These are phyloP conservation scores for Metschnikowia proteae DNA, from an alignment of 805 yeast genomes.

Conservation along the genomic window DNA sequence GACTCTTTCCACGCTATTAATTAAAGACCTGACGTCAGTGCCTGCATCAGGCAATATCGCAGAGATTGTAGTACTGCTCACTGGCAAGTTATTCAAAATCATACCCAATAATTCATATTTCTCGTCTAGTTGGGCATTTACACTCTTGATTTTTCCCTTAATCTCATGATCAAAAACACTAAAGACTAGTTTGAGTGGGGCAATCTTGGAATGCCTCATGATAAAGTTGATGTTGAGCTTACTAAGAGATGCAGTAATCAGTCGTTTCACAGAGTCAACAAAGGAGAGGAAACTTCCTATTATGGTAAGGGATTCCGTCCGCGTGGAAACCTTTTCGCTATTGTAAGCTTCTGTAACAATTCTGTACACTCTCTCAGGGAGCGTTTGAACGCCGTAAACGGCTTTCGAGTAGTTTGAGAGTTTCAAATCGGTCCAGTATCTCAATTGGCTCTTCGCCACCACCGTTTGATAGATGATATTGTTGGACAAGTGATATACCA, in stretches of 20 bases:
- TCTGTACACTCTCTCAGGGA: slow-evolving; percentile 23
- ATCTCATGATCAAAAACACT: slow-evolving; percentile 26
- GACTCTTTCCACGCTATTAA: slow-evolving; percentile 7
- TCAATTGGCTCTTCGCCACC: slow-evolving; percentile 28
- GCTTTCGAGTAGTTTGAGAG: slow-evolving; percentile 24
- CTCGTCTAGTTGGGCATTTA: slow-evolving; percentile 22
- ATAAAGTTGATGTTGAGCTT: slow-evolving; percentile 14
- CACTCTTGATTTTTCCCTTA: slow-evolving; percentile 18
- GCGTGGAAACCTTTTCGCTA: not conserved
- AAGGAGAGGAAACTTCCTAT: not conserved
- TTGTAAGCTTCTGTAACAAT: slow-evolving; percentile 2
- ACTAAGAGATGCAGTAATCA: slow-evolving; percentile 2
- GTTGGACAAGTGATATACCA: slow-evolving; percentile 29
- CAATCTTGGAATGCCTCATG: slow-evolving; percentile 12
- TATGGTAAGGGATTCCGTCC: not conserved
- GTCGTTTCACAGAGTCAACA: slow-evolving; percentile 4
- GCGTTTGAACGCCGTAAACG: slow-evolving; percentile 32
- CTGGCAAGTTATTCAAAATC: slow-evolving; percentile 22
- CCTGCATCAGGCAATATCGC: slow-evolving; percentile 6
- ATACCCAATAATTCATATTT: slow-evolving; percentile 24
- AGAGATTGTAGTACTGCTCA: slow-evolving; percentile 3
- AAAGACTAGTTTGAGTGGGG: slow-evolving; percentile 18
- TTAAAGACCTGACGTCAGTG: slow-evolving; percentile 1
- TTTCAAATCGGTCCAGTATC: slow-evolving; percentile 33
- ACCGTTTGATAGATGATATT: slow-evolving; percentile 33